Evolutionary conservation across 257 asterid genomes (phyloP).

Genomic region (Nicotiana sylvestris): DNA sequence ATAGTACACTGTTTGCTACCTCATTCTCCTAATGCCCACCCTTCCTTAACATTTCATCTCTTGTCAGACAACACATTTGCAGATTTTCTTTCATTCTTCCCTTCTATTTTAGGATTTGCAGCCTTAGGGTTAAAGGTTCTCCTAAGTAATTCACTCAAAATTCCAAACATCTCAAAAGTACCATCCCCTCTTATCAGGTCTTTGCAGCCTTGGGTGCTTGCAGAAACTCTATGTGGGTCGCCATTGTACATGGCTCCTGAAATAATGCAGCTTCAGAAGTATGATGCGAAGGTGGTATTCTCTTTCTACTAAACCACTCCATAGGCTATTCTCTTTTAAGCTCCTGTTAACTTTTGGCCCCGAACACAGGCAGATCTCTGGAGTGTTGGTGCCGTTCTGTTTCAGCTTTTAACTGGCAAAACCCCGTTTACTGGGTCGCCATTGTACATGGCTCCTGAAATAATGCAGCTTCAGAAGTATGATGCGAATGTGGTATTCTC

Average conservation of each 20-base stretch:
- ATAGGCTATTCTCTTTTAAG: conserved; percentile 11
- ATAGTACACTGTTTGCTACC: neutral
- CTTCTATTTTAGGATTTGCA: neutral
- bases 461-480: conserved; percentile 79
- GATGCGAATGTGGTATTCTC: conserved; percentile 75
- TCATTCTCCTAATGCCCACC: neutral
- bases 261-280: conserved; percentile 78
- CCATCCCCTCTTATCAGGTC: conserved; percentile 45
- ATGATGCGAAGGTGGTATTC: conserved; percentile 81
- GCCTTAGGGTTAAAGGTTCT: neutral
- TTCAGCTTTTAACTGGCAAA: conserved; percentile 80
- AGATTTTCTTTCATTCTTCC: neutral
- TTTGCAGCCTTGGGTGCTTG: conserved; percentile 67
- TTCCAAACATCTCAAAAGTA: neutral
- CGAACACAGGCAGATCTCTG: conserved; percentile 90
- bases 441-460: conserved; percentile 95
- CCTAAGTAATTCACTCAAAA: neutral
- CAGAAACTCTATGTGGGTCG: conserved; percentile 89
- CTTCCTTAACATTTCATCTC: neutral
- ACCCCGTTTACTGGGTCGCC: conserved; percentile 94
- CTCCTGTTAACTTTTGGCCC: conserved; percentile 23
- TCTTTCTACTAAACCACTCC: conserved; percentile 10
- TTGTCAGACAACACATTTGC: neutral
- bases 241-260: conserved; percentile 99
- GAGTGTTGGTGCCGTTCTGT: conserved; percentile 91